Conservation (phyloP, 495 filamentous ascomycete genomes). For the Ramalina intermedia region DNA sequence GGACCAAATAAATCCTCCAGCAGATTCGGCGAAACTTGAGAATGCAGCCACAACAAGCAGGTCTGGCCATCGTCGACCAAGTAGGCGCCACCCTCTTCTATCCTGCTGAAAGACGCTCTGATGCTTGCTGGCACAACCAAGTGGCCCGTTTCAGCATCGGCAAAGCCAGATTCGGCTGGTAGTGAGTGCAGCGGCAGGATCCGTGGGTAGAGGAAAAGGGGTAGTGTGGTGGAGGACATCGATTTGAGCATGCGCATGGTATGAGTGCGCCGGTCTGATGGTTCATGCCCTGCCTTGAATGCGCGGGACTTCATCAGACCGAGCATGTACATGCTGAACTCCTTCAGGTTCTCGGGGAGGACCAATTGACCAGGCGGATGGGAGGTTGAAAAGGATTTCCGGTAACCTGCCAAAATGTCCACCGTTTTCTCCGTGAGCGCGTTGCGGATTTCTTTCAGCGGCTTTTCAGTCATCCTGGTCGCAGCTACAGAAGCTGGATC, state of each 20-base stretch:
- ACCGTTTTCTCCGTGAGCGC: conserved; percentile 82
- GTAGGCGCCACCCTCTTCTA: conserved; percentile 94
- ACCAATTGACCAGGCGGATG: conserved; percentile 90
- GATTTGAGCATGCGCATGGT: conserved; percentile 81
- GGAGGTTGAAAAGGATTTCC: conserved; percentile 73
- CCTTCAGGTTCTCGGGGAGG: conserved; percentile 89
- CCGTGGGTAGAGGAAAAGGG: conserved; percentile 87
- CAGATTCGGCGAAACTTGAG: conserved; percentile 60
- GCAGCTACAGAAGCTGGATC: conserved; percentile 38
- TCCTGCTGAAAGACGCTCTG: conserved; percentile 76
- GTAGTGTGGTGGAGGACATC: conserved; percentile 73
- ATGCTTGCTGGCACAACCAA: conserved; percentile 51
- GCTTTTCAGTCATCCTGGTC: conserved; percentile 62
- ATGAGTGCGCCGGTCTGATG: conserved; percentile 80
- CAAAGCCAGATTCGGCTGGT: conserved; percentile 60
- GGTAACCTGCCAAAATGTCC: conserved; percentile 85
- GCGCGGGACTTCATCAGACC: conserved; percentile 80
- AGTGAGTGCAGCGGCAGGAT: conserved; percentile 89
- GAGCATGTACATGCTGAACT: conserved; percentile 96
- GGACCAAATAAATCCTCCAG: conserved; percentile 83
- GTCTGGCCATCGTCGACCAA: conserved; percentile 93
- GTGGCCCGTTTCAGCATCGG: conserved; percentile 68
- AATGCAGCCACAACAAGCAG: conserved; percentile 80
- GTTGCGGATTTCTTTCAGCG: conserved; percentile 76
- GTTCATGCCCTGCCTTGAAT: conserved; percentile 81